Base-by-base conservation (phyloP, 106 monocot genomes). In the Chionographis japonica region DNA sequence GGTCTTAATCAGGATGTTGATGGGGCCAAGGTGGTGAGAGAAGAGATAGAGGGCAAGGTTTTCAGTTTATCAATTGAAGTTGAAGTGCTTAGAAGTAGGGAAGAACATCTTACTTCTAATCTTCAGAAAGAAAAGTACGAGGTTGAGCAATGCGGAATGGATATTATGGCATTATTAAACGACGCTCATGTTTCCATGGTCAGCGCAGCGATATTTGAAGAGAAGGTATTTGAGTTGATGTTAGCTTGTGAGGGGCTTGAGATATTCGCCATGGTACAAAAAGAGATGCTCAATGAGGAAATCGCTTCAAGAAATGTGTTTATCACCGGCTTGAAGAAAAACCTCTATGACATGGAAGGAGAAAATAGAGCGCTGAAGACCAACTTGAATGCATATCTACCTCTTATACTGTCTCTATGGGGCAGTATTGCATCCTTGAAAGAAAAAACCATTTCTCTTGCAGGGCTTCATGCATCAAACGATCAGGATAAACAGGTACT, bases 221-320 rank as follows among this genome's bases (percentile, higher is more conserved):
- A 90, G 35, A 81, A 87, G 75, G 62, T 87, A 46, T 52, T 82
- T 41, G 86, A 94, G 63, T 41, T 79, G 62, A 67, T 79, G 18
- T n/a, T 72, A 56, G 57, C 56, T 72, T 86, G 72, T 70, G 82
- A 86, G 70, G 68, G 79, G 27, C 77, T 86, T 62, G 72, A 82
- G 72, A 84, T 73, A 69, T 27, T 58, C 62, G 54, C 71, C 12
- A 65, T 84, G 67, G 68, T 78, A 60, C 74, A 87, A 57, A 81
- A 46, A 39, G 72, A 84, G 60, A 79, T 66, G 55, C 56, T 84
- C 17, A 17, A 73, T 39, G 78, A 88, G 67, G 87, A 81, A 60
- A 56, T 88, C 40, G 36, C 54, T 37, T 37, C 51, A 60, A 80
- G 70, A 63, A 77, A 67, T 66, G 70, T 59, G 6, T 67, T 67